These are phyloP conservation scores for Botrytis deweyae DNA, from an alignment of 2,329 filamentous ascomycete species.

Conservation along the genomic window DNA sequence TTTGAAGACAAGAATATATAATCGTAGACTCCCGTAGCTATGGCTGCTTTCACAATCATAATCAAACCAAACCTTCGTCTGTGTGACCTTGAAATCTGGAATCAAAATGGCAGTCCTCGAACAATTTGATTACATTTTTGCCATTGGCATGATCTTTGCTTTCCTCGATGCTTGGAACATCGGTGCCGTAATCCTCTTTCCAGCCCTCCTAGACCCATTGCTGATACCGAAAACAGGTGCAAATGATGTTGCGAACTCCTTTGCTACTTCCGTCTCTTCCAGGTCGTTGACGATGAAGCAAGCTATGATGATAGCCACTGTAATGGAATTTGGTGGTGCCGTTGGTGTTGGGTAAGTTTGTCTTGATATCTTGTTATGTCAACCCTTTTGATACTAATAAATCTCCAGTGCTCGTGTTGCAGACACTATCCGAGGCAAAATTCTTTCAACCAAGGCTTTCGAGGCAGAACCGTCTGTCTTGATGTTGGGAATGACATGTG, in stretches of 20 bases:
- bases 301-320: constrained; percentile 63
- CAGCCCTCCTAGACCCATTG: neutral
- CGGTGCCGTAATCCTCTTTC: constrained; percentile 41
- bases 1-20: neutral
- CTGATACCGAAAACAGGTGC: constrained; percentile 4
- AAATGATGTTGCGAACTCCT: constrained; percentile 84
- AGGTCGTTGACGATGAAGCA: constrained; percentile 69
- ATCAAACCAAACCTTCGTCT: neutral
- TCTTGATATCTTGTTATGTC: neutral
- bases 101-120: constrained; percentile 14
- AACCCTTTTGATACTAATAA: neutral
- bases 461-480: constrained; percentile 61
- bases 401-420: constrained; percentile 67
- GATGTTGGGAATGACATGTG: constrained; percentile 66
- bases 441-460: constrained; percentile 62
- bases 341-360: constrained; percentile 42
- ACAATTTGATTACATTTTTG: constrained; percentile 12
- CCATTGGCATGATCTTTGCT: constrained; percentile 46
- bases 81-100: neutral
- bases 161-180: constrained; percentile 61
- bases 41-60: neutral
- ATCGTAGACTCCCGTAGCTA: neutral
- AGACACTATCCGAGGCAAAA: constrained; percentile 77
- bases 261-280: constrained; percentile 81
- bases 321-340: constrained; percentile 69